phyloP scores from a whole-genome alignment of 371 early-diverging fungal species.

The Mucor plumbeus region DNA sequence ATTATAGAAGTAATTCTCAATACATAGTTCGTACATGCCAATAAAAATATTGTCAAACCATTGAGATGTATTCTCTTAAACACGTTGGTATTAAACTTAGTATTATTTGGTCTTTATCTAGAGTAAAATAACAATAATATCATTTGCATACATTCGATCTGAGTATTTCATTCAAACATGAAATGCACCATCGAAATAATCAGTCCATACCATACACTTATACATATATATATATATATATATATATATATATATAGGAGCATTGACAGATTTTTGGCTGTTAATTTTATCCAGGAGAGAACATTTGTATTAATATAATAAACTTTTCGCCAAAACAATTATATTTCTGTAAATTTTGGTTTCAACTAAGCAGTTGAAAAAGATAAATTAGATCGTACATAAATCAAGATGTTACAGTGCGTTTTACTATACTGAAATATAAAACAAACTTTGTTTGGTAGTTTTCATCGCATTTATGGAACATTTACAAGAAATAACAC shows the following conservation, averaged over 20 bases:
- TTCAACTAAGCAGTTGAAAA: not conserved
- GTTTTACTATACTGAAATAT: not conserved
- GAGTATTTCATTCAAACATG: not conserved
- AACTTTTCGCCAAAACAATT: not conserved
- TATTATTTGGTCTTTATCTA: not conserved
- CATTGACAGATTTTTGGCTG: not conserved
- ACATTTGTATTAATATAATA: not conserved
- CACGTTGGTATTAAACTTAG: not conserved
- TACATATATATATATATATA: too few relatives aligned
- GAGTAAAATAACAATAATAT: not conserved
- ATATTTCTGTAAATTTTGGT: not conserved
- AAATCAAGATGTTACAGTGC: not conserved
- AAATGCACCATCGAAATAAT: not conserved
- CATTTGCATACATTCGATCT: not conserved
- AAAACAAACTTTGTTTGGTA: not conserved
- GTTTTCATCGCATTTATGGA: not conserved
- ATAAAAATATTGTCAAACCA: not conserved
- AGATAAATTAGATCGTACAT: not conserved
- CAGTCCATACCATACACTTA: too few relatives aligned
- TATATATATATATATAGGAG: not conserved
- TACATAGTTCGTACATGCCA: not conserved
- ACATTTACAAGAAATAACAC: not conserved
- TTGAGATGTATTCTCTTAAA: not conserved
- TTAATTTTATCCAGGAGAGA: not conserved
- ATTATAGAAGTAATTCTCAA: not conserved